Evolutionary conservation across 345 rosid genomes (phyloP), one percentile per base, ranked within the genome.

Genomic region (Punica granatum): DNA sequence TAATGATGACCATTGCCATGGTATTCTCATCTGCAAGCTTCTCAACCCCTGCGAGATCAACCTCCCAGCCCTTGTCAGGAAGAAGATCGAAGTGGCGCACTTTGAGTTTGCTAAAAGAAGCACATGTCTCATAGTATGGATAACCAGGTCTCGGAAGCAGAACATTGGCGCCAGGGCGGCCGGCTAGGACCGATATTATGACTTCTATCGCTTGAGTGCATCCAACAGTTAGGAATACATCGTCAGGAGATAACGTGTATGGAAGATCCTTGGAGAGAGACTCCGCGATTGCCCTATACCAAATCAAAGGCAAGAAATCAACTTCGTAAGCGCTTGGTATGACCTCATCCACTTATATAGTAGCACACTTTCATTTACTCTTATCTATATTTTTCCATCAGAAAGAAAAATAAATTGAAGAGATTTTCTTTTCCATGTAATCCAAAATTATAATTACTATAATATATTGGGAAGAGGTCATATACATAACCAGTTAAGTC

Each of bases 81-180:
- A 85, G 80, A 46, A 88, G 90, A 78, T 88, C 83, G 44, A 80
- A 86, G 66, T 82, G 81, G 18, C 92, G 92, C 25, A 77, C 80
- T 70, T 84, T 87, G 1, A 88, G 87, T 23, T 73, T 69, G 35
- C 66, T 78, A 32, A 42, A 63, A 12, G 73, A 65, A 6, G 86
- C 83, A 43, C 76, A 76, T 37, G 84, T 75, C 76, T 86, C 86
- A 33, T 86, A 86, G 70, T 42, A 70, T n/a, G 94, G 85, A 67
- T 36, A 90, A 35, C 90, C 87, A 16, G 87, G 91, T 64, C 84
- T 78, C 12, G 93, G 93, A 60, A 88, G 82, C 72, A 90, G 70
- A 33, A 88, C 79, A 69, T 86, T 90, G 49, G 88, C 88, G 49
- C 83, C 84, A 49, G 91, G 91, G 42, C 77, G 70, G 36, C n/a